These are phyloP conservation scores for Achaetomium macrosporum DNA, from an alignment of 2,329 filamentous ascomycete species.

Conservation along the genomic window DNA sequence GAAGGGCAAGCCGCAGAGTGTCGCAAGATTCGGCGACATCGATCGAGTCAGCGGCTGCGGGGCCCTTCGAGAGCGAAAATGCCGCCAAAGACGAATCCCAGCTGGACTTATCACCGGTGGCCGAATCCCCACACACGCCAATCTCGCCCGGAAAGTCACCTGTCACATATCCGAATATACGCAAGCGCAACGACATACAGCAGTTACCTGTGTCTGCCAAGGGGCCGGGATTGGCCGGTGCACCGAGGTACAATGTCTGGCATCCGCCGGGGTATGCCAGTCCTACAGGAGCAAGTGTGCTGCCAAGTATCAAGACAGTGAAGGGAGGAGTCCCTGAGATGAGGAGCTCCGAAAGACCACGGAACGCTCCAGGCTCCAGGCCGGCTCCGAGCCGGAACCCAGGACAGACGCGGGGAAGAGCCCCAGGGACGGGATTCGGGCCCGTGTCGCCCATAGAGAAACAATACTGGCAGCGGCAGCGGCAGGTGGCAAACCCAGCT, in stretches of 20 bases:
- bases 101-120: constrained; percentile 42
- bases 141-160: constrained; percentile 22
- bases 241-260: constrained; percentile 12
- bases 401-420: constrained; percentile 23
- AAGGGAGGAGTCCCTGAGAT: background rate
- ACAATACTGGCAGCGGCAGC: constrained; percentile 16
- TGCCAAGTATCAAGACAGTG: background rate
- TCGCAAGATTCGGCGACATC: constrained; percentile 36
- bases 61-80: constrained; percentile 15
- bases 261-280: constrained; percentile 10
- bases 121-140: constrained; percentile 38
- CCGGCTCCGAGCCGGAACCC: constrained; percentile 21
- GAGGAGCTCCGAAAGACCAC: background rate
- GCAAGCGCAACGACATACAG: constrained; percentile 4
- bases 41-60: constrained; percentile 29
- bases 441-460: constrained; percentile 13
- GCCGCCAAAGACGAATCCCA: constrained; percentile 20
- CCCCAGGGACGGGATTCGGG: constrained; percentile 19
- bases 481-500: constrained; percentile 14
- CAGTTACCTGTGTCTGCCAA: constrained; percentile 2
- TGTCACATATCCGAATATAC: constrained; percentile 22
- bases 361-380: constrained; percentile 12
- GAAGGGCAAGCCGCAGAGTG: constrained; percentile 16
- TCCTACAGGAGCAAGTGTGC: constrained; percentile 1
- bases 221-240: constrained; percentile 1